These are phyloP conservation scores for Poa pratensis DNA, from an alignment of 176 grass and related monocot species.

Conservation along the genomic window DNA sequence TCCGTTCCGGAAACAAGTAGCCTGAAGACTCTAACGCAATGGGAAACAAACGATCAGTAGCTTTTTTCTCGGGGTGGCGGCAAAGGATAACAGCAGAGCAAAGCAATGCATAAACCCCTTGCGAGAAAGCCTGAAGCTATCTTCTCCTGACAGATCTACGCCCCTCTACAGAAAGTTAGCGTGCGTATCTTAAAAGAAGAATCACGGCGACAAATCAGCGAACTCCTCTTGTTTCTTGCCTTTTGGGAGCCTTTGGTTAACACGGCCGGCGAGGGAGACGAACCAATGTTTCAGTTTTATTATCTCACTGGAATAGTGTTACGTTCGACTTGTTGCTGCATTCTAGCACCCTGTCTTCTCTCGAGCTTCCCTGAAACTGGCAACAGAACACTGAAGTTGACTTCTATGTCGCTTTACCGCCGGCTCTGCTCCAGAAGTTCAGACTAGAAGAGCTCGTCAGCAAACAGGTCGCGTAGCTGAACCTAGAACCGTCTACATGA, in stretches of 20 bases:
- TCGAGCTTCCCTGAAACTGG: conserved; percentile 2
- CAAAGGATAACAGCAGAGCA: conserved; percentile 25
- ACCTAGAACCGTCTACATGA: conserved; percentile 42
- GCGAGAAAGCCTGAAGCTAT: not conserved
- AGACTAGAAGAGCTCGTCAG: not conserved
- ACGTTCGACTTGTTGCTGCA: not conserved
- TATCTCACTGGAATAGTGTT: not conserved
- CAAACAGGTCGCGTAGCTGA: not conserved
- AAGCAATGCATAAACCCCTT: conserved; percentile 41
- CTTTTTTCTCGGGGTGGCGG: not conserved
- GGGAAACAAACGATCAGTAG: conserved; percentile 1
- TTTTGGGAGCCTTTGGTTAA: not conserved
- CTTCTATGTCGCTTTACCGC: not conserved
- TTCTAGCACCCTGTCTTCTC: not conserved
- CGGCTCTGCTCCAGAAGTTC: not conserved
- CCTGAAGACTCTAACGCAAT: not conserved
- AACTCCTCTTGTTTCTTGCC: not conserved
- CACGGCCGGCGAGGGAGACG: not conserved
- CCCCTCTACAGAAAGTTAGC: conserved; percentile 6
- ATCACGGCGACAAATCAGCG: conserved; percentile 11
- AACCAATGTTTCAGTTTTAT: too few relatives aligned
- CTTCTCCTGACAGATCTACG: conserved; percentile 6
- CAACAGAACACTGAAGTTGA: not conserved
- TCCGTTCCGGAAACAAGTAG: not conserved
- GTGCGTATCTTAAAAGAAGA: conserved; percentile 3